Evolutionary conservation across 441 rosid species (phyloP).

Genomic region (Adansonia gregorii): DNA sequence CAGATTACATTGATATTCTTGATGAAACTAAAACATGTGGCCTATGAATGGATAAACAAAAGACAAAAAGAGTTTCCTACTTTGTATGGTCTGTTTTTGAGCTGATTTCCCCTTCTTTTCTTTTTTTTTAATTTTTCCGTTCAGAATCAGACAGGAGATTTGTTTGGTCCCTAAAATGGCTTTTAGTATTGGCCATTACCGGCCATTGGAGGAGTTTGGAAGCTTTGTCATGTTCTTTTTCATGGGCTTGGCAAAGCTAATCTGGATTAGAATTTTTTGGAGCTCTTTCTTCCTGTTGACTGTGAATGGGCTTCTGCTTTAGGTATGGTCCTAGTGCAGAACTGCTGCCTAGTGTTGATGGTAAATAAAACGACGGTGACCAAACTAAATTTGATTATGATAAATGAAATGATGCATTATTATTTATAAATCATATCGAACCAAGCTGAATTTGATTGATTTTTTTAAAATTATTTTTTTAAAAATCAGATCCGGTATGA

Average conservation of each 20-base stretch:
- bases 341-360: too few relatives aligned
- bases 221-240: background rate
- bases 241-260: background rate
- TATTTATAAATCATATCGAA: too few relatives aligned
- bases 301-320: too few relatives aligned
- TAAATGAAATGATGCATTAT: too few relatives aligned
- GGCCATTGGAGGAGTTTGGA: background rate
- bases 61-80: background rate
- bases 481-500: too few relatives aligned
- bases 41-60: background rate
- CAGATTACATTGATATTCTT: background rate
- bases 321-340: too few relatives aligned
- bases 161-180: background rate
- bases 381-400: too few relatives aligned
- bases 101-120: background rate
- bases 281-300: background rate
- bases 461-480: too few relatives aligned
- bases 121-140: background rate
- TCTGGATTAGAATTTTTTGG: background rate
- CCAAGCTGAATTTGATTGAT: too few relatives aligned
- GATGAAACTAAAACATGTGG: constrained; percentile 8
- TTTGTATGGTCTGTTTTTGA: background rate
- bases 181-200: background rate
- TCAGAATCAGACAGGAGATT: background rate
- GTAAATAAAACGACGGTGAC: too few relatives aligned